Evolutionary conservation across 257 asterid genomes (phyloP).

Genomic region (Petunia secreta): DNA sequence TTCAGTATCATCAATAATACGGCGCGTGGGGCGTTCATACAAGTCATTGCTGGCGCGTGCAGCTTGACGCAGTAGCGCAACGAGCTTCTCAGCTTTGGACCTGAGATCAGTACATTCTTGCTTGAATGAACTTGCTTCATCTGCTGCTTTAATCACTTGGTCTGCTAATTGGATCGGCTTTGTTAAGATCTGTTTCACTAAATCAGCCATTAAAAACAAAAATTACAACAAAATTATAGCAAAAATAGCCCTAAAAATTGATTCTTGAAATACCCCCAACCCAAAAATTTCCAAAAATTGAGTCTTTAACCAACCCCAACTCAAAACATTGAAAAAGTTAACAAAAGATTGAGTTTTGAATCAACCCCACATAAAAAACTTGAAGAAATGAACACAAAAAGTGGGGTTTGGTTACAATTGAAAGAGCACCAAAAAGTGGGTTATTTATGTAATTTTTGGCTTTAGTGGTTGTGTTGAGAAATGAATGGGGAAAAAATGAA

Average conservation of each 20-base stretch:
- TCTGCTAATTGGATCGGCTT: slow-evolving; percentile 70
- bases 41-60: slow-evolving; percentile 79
- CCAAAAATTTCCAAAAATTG: background rate
- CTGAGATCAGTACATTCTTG: slow-evolving; percentile 68
- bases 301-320: background rate
- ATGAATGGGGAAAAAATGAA: background rate
- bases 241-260: background rate
- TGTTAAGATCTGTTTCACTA: slow-evolving; percentile 68
- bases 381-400: background rate
- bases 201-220: slow-evolving; percentile 53
- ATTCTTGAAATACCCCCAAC: background rate
- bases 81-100: slow-evolving; percentile 69
- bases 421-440: background rate
- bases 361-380: background rate
- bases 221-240: background rate
- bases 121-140: slow-evolving; percentile 63
- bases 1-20: slow-evolving; percentile 74
- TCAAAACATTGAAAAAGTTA: background rate
- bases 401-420: background rate
- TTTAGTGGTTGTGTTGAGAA: background rate
- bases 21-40: slow-evolving; percentile 75
- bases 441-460: background rate
- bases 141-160: slow-evolving; percentile 63
- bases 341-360: background rate
- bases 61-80: slow-evolving; percentile 69